Evolutionary conservation across 495 filamentous ascomycete genomes (phyloP), one percentile per base, ranked within the genome.

Genomic region (Aspergillus sclerotiicarbonarius): DNA sequence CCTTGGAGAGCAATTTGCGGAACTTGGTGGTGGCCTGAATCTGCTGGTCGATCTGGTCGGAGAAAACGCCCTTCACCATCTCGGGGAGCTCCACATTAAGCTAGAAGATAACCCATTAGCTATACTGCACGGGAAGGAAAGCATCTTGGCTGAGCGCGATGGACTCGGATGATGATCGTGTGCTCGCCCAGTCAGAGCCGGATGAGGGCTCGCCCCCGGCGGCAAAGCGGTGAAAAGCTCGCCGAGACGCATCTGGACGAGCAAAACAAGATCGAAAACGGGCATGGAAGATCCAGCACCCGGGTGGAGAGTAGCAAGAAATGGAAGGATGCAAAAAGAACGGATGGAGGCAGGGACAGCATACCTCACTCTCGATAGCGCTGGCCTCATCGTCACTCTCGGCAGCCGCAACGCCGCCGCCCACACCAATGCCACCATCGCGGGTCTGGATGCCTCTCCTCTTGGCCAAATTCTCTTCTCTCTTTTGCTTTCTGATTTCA

Each of bases 11-110:
- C 20, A 99, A 81, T 77, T 99, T 99, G 59, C 95, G 81, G 81
- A 99, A 99, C 74, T 97, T 97, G 54, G 95, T 99, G 20, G 95
- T 99, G n/a, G 95, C 93, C 77, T 91, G 87, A 62, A 99, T 99
- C 73, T 99, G 95, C 49, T 88, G 83, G 65, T 99, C 95, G 75
- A 99, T 97, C 74, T 96, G 90, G 33, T 98, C 92, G 60, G 95
- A 98, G 80, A 98, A 97, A 66, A 98, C 95, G 57, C 95, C 95
- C 62, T 88, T 82, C 51, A 98, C 94, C 95, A 99, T 99, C 76
- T 92, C 84, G 57, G 95, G 95, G 66, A 99, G 90, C 68, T 98
- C 94, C 73, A 96, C 92, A 67, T 93, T 96, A 65, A 99, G 84
- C 95, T 98, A 74, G 51, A 70, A 56, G 56, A 57, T 31, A 20